phyloP scores from a whole-genome alignment of 106 monocot genomes.

The Acorus gramineus region DNA sequence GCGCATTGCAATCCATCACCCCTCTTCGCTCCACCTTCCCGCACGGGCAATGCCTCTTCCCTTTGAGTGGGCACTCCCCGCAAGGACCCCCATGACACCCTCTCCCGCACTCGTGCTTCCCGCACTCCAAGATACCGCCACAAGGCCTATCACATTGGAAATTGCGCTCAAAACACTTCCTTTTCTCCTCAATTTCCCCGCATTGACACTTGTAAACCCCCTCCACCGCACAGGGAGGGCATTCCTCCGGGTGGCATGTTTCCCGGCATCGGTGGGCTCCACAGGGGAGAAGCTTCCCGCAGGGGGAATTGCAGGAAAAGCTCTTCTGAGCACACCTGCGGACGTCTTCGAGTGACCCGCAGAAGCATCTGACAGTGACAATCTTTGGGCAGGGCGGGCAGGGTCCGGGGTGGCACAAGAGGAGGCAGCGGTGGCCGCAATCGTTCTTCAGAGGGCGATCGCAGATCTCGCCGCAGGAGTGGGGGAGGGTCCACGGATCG shows the following conservation, averaged over 20 bases:
- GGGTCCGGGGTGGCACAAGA: conserved; percentile 93
- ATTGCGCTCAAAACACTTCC: conserved; percentile 46
- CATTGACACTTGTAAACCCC: conserved; percentile 42
- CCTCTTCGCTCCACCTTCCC: conserved; percentile 70
- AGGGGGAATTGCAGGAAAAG: conserved; percentile 52
- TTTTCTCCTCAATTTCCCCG: conserved; percentile 44
- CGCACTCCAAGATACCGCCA: conserved; percentile 40
- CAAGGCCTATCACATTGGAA: conserved; percentile 55
- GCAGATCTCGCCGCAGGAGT: conserved; percentile 85
- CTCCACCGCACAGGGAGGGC: conserved; percentile 61
- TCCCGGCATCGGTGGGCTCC: conserved; percentile 44
- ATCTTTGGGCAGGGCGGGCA: conserved; percentile 86
- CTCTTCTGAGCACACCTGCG: conserved; percentile 60
- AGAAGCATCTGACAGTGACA: conserved; percentile 62
- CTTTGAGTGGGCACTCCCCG: conserved; percentile 66
- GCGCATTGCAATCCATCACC: conserved; percentile 37
- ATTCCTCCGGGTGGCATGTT: conserved; percentile 56
- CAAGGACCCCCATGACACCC: conserved; percentile 80
- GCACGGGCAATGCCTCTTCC: conserved; percentile 80
- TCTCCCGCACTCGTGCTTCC: conserved; percentile 62
- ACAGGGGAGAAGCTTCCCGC: conserved; percentile 38
- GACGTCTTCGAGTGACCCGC: conserved; percentile 39
- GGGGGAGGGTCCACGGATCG: conserved; percentile 91
- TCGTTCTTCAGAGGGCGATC: conserved; percentile 24
- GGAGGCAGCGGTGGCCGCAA: conserved; percentile 79